A percentile compares a stretch with the other conserved stretches of the same genome.
Conservation (phyloP, 2,329 filamentous ascomycete genomes). For the Calonectria hawksworthii region DNA sequence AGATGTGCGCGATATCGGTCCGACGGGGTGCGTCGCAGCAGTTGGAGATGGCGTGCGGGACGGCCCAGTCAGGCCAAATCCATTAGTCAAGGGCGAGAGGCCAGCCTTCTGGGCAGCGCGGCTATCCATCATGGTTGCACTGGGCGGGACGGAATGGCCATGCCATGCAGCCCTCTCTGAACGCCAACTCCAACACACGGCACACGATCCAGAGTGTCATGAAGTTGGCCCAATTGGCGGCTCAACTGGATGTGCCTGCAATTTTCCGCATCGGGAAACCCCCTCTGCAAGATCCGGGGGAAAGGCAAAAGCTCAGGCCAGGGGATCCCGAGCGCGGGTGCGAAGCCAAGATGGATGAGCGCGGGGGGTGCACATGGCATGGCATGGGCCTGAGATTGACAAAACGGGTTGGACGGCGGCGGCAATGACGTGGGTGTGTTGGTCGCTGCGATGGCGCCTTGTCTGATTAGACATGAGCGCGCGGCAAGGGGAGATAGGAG, state of each 20-base stretch:
- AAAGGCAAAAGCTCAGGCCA: conserved; percentile 23
- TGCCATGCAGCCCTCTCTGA: background rate
- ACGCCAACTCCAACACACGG: background rate
- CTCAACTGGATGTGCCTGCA: background rate
- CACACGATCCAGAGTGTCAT: background rate
- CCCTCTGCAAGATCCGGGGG: conserved; percentile 12
- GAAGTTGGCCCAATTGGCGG: background rate
- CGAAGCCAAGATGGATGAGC: background rate
- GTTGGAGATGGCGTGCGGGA: conserved; percentile 2
- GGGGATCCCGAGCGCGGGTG: conserved; percentile 23
- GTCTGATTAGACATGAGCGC: background rate
- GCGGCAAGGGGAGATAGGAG: conserved; percentile 10
- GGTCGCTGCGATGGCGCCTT: background rate
- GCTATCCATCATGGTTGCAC: background rate
- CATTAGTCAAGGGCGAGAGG: conserved; percentile 19
- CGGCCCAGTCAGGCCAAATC: conserved; percentile 22
- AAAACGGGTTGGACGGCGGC: background rate
- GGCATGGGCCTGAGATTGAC: conserved; percentile 10
- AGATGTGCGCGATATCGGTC: conserved; percentile 24
- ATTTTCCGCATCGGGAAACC: conserved; percentile 5
- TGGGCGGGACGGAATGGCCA: conserved; percentile 1
- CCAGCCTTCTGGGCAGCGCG: background rate
- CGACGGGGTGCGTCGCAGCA: background rate
- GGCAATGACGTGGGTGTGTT: conserved; percentile 10
- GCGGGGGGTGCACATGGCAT: conserved; percentile 13